Conservation (phyloP, 345 rosid genomes). For the Lepidium sativum region DNA sequence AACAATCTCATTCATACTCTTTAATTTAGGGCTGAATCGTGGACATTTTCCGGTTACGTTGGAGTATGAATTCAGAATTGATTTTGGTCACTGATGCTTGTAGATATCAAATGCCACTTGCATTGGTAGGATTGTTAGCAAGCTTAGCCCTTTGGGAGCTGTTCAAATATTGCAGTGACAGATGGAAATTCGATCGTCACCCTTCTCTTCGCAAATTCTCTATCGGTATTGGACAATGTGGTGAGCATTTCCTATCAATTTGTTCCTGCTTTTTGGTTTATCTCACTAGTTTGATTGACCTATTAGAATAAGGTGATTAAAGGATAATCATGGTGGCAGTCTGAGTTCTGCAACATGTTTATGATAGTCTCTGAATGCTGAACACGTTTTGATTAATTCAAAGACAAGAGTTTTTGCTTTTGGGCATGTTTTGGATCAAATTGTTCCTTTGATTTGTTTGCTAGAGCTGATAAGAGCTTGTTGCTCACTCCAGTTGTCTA, state of each 20-base stretch:
- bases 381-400: background rate
- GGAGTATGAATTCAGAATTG: background rate
- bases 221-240: constrained; percentile 62
- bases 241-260: constrained; percentile 35
- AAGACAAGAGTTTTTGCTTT: background rate
- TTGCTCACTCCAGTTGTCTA: background rate
- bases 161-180: constrained; percentile 59
- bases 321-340: background rate
- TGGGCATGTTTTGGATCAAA: background rate
- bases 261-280: background rate
- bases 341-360: background rate
- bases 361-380: background rate
- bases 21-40: background rate
- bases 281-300: too few species aligned
- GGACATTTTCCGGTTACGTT: background rate
- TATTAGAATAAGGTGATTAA: background rate
- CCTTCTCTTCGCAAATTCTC: constrained; percentile 43
- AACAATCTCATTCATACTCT: constrained; percentile 9
- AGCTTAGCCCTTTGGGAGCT: constrained; percentile 87
- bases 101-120: constrained; percentile 92
- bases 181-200: constrained; percentile 56
- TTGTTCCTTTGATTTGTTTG: background rate
- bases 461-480: background rate
- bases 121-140: constrained; percentile 70
- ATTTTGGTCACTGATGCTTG: background rate